phyloP scores from a whole-genome alignment of 345 rosid genomes.

The Mercurialis annua region DNA sequence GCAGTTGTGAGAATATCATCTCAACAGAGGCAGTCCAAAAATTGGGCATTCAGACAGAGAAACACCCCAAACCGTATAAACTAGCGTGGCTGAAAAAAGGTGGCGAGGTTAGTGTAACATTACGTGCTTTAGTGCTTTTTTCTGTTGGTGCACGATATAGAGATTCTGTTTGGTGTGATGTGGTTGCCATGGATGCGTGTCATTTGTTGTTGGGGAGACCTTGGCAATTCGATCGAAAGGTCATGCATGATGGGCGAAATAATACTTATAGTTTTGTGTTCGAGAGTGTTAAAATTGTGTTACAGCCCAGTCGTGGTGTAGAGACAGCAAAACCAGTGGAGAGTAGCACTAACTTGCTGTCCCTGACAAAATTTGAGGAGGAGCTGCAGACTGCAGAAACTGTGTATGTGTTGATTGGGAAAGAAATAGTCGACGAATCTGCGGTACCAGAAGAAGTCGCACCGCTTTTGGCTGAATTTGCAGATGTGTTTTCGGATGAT shows the following conservation, averaged over 20 bases:
- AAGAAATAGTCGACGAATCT: background rate
- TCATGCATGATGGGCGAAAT: background rate
- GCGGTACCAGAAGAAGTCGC: background rate
- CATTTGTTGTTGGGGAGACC: background rate
- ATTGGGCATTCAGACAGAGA: background rate
- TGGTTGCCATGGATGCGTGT: background rate
- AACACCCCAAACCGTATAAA: background rate
- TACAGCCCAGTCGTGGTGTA: background rate
- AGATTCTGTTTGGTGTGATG: background rate
- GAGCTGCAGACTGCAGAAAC: background rate
- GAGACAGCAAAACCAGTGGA: too few species aligned
- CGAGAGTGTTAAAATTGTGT: background rate
- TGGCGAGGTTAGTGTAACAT: background rate
- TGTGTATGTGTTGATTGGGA: background rate
- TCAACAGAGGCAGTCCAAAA: background rate
- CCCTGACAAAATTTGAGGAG: background rate
- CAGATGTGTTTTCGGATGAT: background rate
- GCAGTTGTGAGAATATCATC: background rate
- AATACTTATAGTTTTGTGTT: background rate
- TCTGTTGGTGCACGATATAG: background rate
- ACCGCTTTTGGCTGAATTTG: background rate
- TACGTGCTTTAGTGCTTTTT: background rate
- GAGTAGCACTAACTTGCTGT: background rate
- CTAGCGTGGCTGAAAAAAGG: background rate
- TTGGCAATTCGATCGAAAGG: background rate